phyloP scores from a whole-genome alignment of 495 filamentous ascomycete species.

The Bathelium albidoporum region DNA sequence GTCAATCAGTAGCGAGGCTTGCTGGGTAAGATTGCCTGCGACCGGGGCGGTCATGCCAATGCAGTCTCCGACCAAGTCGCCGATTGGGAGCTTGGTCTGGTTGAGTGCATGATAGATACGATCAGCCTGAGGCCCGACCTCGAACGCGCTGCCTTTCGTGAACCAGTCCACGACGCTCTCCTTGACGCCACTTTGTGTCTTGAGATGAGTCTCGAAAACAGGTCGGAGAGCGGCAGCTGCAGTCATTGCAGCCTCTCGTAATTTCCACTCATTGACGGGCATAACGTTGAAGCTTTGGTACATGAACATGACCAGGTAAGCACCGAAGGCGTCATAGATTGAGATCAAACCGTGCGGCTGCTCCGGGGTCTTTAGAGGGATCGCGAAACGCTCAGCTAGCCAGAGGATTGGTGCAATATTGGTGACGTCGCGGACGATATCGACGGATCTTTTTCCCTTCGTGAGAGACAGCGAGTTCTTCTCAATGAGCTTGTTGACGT shows the following conservation, averaged over 20 bases:
- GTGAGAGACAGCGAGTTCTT: conserved; percentile 29
- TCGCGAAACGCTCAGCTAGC: conserved; percentile 24
- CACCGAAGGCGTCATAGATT: conserved; percentile 19
- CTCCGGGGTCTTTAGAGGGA: conserved; percentile 22
- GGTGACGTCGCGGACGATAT: conserved; percentile 35
- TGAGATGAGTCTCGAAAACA: conserved; percentile 32
- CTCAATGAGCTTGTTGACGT: conserved; percentile 30
- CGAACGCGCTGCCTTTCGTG: conserved; percentile 28
- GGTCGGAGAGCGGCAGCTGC: conserved; percentile 18
- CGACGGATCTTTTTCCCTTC: conserved; percentile 26
- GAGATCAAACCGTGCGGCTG: conserved; percentile 16
- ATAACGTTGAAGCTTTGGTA: conserved; percentile 27
- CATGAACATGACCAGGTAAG: conserved; percentile 20
- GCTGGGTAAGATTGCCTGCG: conserved; percentile 23
- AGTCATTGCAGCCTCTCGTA: conserved; percentile 22
- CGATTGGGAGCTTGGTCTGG: conserved; percentile 15
- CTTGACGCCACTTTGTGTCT: conserved; percentile 25
- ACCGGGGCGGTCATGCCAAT: conserved; percentile 23
- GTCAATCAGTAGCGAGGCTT: conserved; percentile 24
- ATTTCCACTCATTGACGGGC: conserved; percentile 25
- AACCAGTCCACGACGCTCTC: conserved; percentile 21
- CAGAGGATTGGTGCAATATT: conserved; percentile 25
- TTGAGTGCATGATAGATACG: conserved; percentile 26
- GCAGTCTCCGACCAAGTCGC: conserved; percentile 23
- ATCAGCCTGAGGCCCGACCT: conserved; percentile 30